Percentiles rank a stretch among this genome's conserved stretches.
Conservation (phyloP, 495 filamentous ascomycete species). For the Penicillium riverlandense region DNA sequence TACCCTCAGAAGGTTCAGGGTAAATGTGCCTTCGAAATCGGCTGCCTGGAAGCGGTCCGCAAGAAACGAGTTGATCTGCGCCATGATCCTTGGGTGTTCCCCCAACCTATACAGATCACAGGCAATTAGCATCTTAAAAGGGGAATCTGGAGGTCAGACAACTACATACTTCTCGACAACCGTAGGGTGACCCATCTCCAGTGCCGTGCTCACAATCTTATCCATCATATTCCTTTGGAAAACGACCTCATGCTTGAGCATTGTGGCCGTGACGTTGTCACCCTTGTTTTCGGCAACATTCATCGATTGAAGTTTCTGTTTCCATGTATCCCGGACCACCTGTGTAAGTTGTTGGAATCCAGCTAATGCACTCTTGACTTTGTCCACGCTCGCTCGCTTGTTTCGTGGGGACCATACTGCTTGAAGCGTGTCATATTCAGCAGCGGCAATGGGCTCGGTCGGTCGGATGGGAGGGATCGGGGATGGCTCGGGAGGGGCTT, state of each 20-base stretch:
- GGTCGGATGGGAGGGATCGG: constrained; percentile 47
- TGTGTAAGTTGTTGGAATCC: constrained; percentile 58
- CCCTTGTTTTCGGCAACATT: constrained; percentile 50
- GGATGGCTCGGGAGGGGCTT: constrained; percentile 38
- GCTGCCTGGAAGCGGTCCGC: constrained; percentile 57
- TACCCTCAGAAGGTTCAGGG: constrained; percentile 57
- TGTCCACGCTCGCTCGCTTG: constrained; percentile 31
- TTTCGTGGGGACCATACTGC: constrained; percentile 59
- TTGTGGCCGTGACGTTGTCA: constrained; percentile 30
- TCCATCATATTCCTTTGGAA: constrained; percentile 53
- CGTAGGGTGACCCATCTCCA: constrained; percentile 55
- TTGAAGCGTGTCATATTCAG: constrained; percentile 55
- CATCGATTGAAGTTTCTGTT: constrained; percentile 48
- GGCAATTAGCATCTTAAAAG: background rate
- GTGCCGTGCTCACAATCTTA: constrained; percentile 48
- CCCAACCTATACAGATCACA: constrained; percentile 38
- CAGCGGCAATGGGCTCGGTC: constrained; percentile 44
- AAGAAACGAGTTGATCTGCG: constrained; percentile 56
- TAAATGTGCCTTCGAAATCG: constrained; percentile 57
- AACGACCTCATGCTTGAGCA: constrained; percentile 42
- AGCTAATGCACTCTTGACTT: constrained; percentile 44
- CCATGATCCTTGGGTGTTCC: constrained; percentile 48
- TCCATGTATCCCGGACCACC: constrained; percentile 55
- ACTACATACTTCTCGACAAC: constrained; percentile 58
- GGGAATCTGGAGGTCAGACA: background rate